A percentile compares a stretch with the other conserved stretches of the same genome.
Conservation (phyloP, 352 stramenopile genomes). For the Globisporangium camurandrum region DNA sequence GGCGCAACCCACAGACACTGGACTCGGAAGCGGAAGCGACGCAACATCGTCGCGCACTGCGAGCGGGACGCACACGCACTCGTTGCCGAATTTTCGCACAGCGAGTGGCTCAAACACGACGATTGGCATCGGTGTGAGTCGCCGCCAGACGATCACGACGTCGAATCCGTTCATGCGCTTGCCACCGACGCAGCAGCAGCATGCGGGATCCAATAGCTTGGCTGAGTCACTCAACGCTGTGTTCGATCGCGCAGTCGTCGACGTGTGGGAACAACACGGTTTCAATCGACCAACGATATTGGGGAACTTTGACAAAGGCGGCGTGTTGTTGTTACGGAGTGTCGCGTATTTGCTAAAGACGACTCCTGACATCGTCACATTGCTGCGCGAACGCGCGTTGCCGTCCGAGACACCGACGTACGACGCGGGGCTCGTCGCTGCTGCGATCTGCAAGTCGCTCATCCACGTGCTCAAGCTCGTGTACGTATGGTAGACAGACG, state of each 20-base stretch:
- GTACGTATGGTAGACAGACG: slow-evolving; percentile 18
- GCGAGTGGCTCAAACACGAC: slow-evolving; percentile 16
- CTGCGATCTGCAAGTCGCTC: slow-evolving; percentile 62
- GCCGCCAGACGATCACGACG: slow-evolving; percentile 24
- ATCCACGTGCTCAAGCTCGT: slow-evolving; percentile 65
- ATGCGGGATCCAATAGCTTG: slow-evolving; percentile 9
- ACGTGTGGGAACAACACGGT: slow-evolving; percentile 69
- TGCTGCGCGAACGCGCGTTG: slow-evolving; percentile 45
- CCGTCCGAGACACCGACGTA: slow-evolving; percentile 51
- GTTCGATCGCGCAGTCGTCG: slow-evolving; percentile 28
- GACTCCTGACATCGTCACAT: slow-evolving; percentile 30
- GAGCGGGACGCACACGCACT: slow-evolving; percentile 12
- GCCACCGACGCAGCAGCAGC: neutral
- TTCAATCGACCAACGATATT: slow-evolving; percentile 59
- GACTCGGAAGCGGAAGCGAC: neutral
- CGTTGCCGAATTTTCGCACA: slow-evolving; percentile 6
- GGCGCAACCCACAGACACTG: neutral
- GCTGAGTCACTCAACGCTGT: slow-evolving; percentile 13
- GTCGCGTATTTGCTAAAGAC: slow-evolving; percentile 64
- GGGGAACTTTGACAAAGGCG: slow-evolving; percentile 74
- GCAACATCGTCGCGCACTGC: slow-evolving; percentile 7
- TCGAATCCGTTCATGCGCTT: slow-evolving; percentile 14
- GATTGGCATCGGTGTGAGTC: slow-evolving; percentile 18
- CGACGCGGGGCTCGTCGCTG: slow-evolving; percentile 58
- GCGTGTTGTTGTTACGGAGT: slow-evolving; percentile 54